Conservation (phyloP, 2,329 filamentous ascomycete species). For the Penicillium freii region DNA sequence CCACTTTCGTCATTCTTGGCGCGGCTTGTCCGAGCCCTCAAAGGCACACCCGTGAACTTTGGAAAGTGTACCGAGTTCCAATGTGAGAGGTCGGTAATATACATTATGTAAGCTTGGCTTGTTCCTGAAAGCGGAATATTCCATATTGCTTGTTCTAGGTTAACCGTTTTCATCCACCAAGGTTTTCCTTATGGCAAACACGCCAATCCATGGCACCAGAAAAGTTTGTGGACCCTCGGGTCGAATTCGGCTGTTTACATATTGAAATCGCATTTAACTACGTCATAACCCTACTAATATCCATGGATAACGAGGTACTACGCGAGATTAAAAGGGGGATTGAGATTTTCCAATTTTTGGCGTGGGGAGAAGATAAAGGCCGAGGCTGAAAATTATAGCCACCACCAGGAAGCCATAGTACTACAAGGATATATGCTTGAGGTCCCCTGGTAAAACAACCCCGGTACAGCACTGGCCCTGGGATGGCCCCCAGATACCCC, state of each 20-base stretch:
- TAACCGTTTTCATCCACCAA: background rate
- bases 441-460: background rate
- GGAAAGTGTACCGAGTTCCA: slow-evolving; percentile 1
- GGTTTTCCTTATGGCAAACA: background rate
- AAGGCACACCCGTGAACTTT: too few relatives aligned
- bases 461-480: too few relatives aligned
- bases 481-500: too few relatives aligned
- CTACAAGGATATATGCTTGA: background rate
- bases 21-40: too few relatives aligned
- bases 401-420: background rate
- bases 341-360: background rate
- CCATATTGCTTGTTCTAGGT: background rate
- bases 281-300: background rate
- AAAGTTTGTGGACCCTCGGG: background rate
- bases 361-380: background rate
- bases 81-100: background rate
- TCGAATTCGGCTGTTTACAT: background rate
- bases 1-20: too few relatives aligned
- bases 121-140: background rate
- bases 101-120: background rate
- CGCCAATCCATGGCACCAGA: background rate
- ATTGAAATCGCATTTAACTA: background rate
- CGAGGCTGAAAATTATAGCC: background rate
- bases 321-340: background rate
- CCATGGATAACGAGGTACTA: background rate